These are phyloP conservation scores for Penicillium chermesinum DNA, from an alignment of 495 filamentous ascomycete genomes.

Conservation along the genomic window DNA sequence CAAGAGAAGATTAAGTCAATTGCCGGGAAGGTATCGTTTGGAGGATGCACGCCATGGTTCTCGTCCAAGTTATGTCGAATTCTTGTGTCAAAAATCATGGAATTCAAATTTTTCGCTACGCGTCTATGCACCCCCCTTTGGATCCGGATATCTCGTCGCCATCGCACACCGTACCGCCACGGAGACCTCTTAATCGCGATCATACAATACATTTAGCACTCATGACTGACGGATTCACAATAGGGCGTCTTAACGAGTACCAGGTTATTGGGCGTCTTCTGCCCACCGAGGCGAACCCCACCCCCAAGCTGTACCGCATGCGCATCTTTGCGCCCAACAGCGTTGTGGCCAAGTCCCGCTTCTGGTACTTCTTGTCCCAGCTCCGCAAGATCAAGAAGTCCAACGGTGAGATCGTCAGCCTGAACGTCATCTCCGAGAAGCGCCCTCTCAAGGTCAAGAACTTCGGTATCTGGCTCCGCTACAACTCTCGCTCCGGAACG, in stretches of 20 bases:
- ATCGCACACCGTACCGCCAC: conserved; percentile 20
- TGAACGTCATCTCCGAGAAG: conserved; percentile 98
- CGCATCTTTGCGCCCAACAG: conserved; percentile 97
- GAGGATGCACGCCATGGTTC: not conserved
- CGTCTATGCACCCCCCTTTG: not conserved
- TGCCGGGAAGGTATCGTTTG: not conserved
- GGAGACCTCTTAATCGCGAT: conserved; percentile 6
- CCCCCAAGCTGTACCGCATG: conserved; percentile 99
- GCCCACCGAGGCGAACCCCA: conserved; percentile 91
- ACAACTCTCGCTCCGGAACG: conserved; percentile 98
- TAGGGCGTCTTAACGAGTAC: conserved; percentile 99
- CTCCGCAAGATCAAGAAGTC: conserved; percentile 99
- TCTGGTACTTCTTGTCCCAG: conserved; percentile 99
- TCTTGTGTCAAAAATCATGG: not conserved
- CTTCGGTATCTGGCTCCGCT: conserved; percentile 99
- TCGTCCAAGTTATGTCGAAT: not conserved
- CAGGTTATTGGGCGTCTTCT: conserved; percentile 99
- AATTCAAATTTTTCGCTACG: conserved; percentile 21
- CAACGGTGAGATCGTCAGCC: conserved; percentile 95
- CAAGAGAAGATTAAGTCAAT: not conserved
- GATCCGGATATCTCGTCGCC: conserved; percentile 2
- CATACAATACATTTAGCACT: conserved; percentile 7
- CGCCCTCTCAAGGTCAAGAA: conserved; percentile 99
- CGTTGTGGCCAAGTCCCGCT: conserved; percentile 97
- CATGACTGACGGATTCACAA: conserved; percentile 32